Conservation (phyloP, 371 early-diverging fungal species). For the Rhizopus delemar region DNA sequence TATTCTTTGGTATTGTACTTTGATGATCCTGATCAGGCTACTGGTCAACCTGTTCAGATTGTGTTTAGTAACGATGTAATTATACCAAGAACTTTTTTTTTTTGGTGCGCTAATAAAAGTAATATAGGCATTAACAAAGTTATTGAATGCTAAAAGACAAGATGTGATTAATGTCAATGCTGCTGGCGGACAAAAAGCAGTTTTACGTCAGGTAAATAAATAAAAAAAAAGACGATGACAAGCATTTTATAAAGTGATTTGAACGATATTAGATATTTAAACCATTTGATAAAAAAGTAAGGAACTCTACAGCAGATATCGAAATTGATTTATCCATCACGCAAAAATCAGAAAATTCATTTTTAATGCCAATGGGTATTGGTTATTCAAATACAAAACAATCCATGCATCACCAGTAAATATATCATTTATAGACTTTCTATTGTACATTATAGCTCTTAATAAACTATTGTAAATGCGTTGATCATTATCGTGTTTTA, state of each 20-base stretch:
- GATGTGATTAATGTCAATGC: slow-evolving; percentile 4
- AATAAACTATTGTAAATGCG: no score
- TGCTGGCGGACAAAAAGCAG: slow-evolving; percentile 1
- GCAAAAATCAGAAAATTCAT: not conserved
- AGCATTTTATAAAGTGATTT: not conserved
- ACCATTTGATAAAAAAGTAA: slow-evolving; percentile 6
- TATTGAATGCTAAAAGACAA: slow-evolving; percentile 1
- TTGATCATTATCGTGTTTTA: no score
- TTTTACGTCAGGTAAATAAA: not conserved
- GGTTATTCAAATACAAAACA: not conserved
- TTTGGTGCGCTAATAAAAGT: not conserved
- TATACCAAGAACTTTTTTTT: not conserved
- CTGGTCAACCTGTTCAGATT: not conserved
- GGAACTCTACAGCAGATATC: not conserved
- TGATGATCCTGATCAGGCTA: slow-evolving; percentile 9
- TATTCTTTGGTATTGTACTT: slow-evolving; percentile 8
- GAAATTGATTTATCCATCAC: not conserved
- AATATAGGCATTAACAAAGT: not conserved
- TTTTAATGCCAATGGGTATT: slow-evolving; percentile 2
- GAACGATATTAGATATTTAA: not conserved
- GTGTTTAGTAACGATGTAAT: slow-evolving; percentile 14
- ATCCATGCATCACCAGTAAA: no score
- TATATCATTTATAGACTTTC: no score
- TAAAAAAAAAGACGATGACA: not conserved
- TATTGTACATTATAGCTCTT: no score